Conservation (phyloP, 352 stramenopile genomes). For the Globisporangium cederbergense region DNA sequence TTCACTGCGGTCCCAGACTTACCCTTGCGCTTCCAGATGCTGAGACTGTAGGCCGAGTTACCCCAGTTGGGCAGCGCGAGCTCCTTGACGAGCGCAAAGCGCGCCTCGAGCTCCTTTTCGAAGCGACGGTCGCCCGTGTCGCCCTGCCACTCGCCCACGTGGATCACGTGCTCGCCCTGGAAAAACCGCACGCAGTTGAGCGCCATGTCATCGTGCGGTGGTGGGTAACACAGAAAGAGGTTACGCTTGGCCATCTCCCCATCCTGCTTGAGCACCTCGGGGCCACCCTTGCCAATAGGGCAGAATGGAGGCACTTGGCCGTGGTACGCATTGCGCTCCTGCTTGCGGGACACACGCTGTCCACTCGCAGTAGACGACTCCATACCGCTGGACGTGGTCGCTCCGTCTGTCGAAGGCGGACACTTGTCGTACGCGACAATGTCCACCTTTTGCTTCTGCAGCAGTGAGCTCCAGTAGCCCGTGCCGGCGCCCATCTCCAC, state of each 20-base stretch:
- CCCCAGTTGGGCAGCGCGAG: conserved; percentile 72
- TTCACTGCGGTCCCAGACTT: neutral
- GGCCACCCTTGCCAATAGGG: conserved; percentile 45
- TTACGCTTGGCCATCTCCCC: conserved; percentile 31
- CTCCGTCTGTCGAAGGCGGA: conserved; percentile 29
- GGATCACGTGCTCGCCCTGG: conserved; percentile 57
- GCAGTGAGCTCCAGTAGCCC: conserved; percentile 83
- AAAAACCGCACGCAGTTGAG: conserved; percentile 52
- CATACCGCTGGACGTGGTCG: conserved; percentile 10
- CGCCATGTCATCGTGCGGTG: conserved; percentile 63
- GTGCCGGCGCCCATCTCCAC: conserved; percentile 89
- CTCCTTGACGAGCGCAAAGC: conserved; percentile 52
- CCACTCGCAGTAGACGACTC: conserved; percentile 4
- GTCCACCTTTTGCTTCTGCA: conserved; percentile 69
- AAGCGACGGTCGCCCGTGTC: conserved; percentile 70
- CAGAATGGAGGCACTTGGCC: conserved; percentile 66
- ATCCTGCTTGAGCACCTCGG: conserved; percentile 48
- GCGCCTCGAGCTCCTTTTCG: conserved; percentile 50
- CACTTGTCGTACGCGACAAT: conserved; percentile 68
- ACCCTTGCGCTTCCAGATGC: conserved; percentile 58
- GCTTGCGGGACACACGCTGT: neutral
- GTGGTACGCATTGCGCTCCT: conserved; percentile 52
- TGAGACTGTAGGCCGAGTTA: conserved; percentile 74
- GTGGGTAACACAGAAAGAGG: conserved; percentile 73
- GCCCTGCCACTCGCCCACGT: conserved; percentile 80